Percentiles rank a stretch among this genome's conserved stretches.
These are phyloP conservation scores for Cystobasidium pallidum DNA, from an alignment of 1,284 basidiomycete genomes.

Conservation along the genomic window DNA sequence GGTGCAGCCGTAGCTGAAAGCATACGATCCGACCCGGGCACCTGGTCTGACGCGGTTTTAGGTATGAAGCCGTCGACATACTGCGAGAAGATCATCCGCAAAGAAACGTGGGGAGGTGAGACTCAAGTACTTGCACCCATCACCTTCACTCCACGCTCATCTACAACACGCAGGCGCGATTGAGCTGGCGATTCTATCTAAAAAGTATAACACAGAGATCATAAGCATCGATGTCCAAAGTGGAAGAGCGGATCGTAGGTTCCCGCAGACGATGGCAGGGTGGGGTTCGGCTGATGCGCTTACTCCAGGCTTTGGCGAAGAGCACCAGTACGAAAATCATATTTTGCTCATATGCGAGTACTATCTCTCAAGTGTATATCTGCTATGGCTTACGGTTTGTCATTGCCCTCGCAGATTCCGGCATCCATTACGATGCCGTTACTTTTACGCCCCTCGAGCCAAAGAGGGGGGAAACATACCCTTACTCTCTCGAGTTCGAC, in stretches of 20 bases:
- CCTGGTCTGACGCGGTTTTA: conserved; percentile 74
- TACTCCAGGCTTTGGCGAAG: conserved; percentile 25
- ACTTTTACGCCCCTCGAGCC: conserved; percentile 74
- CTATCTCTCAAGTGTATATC: background rate
- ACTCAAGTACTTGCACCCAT: background rate
- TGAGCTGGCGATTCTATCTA: conserved; percentile 68
- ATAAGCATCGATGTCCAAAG: conserved; percentile 87
- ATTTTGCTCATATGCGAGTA: conserved; percentile 16
- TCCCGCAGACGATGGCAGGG: background rate
- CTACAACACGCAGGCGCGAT: conserved; percentile 63
- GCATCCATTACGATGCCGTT: conserved; percentile 76
- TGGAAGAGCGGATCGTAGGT: conserved; percentile 58
- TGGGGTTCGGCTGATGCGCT: conserved; percentile 5
- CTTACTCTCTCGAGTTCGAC: conserved; percentile 70
- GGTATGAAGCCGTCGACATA: conserved; percentile 73
- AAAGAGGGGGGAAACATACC: conserved; percentile 61
- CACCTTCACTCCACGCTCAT: background rate
- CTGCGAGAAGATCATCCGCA: conserved; percentile 74
- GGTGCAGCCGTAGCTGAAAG: conserved; percentile 75
- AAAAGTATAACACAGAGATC: conserved; percentile 81
- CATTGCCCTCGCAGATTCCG: conserved; percentile 1
- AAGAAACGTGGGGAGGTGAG: conserved; percentile 80
- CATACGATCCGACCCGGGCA: conserved; percentile 70
- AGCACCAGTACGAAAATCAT: conserved; percentile 15
- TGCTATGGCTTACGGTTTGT: too few relatives aligned